Evolutionary conservation across 768 basidiomycete species (phyloP).

Genomic region (Phlegmacium glaucopus): DNA sequence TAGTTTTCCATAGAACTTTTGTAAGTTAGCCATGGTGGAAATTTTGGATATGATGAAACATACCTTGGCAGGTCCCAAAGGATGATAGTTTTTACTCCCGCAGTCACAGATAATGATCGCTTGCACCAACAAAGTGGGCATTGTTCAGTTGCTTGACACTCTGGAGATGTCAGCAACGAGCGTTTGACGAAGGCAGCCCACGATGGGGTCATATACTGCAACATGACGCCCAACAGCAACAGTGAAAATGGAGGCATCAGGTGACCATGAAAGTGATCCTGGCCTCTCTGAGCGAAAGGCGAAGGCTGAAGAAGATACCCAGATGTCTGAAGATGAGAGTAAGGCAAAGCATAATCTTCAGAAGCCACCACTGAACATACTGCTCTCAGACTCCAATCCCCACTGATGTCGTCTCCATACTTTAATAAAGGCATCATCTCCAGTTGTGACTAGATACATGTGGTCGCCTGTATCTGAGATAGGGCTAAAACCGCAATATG

Average conservation of each 20-base stretch:
- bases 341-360: conserved; percentile 25
- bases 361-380: conserved; percentile 1
- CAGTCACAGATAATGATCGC: conserved; percentile 69
- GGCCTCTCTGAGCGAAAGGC: conserved; percentile 68
- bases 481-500: conserved; percentile 69
- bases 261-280: conserved; percentile 70
- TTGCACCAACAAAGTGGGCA: conserved; percentile 64
- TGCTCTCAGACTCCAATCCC: conserved; percentile 14
- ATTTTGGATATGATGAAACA: conserved; percentile 16
- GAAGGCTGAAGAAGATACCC: conserved; percentile 77
- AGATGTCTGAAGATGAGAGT: conserved; percentile 49
- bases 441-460: conserved; percentile 65
- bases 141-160: conserved; percentile 41
- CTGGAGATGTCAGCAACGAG: conserved; percentile 59
- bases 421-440: conserved; percentile 74
- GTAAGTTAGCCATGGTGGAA: conserved; percentile 1
- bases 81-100: conserved; percentile 45
- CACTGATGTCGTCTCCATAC: conserved; percentile 40
- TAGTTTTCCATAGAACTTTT: conserved; percentile 60
- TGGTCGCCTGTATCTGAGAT: conserved; percentile 22
- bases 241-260: conserved; percentile 82
- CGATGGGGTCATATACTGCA: conserved; percentile 69
- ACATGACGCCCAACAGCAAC: conserved; percentile 65
- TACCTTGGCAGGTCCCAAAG: conserved; percentile 79
- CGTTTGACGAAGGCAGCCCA: conserved; percentile 55